phyloP scores from a whole-genome alignment of 2,329 filamentous ascomycete species.

The Aspergillus amoenus region DNA sequence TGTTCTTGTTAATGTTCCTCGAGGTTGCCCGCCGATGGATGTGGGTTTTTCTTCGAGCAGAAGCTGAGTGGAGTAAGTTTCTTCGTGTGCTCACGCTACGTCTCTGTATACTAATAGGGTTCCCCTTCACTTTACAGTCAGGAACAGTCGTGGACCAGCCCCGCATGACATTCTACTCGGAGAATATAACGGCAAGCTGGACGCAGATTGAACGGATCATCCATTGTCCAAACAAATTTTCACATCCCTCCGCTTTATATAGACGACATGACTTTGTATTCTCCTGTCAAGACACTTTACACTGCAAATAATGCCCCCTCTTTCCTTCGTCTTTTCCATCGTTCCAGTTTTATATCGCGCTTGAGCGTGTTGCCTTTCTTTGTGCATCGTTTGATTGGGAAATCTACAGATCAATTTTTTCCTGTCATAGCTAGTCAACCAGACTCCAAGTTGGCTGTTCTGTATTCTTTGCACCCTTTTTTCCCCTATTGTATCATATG shows the following conservation, averaged over 20 bases:
- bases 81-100: not conserved
- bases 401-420: not conserved
- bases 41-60: constrained; percentile 94
- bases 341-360: not conserved
- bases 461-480: not conserved
- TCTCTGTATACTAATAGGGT: constrained; percentile 17
- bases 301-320: constrained; percentile 5
- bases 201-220: constrained; percentile 51
- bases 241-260: constrained; percentile 8
- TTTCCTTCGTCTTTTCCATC: constrained; percentile 1
- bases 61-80: constrained; percentile 81
- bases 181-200: constrained; percentile 67
- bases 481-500: constrained; percentile 15
- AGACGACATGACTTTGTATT: constrained; percentile 18
- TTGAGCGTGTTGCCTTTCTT: constrained; percentile 4
- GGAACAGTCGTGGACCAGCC: constrained; percentile 55
- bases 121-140: constrained; percentile 40
- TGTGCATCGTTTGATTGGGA: not conserved
- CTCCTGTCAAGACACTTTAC: constrained; percentile 19
- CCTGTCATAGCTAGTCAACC: not conserved
- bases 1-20: constrained; percentile 82
- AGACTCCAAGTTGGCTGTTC: not conserved
- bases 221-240: not conserved
- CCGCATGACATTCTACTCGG: constrained; percentile 73
- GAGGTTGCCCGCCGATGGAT: constrained; percentile 90